Base-by-base conservation (phyloP, 495 filamentous ascomycete species). In the Letharia lupina region DNA sequence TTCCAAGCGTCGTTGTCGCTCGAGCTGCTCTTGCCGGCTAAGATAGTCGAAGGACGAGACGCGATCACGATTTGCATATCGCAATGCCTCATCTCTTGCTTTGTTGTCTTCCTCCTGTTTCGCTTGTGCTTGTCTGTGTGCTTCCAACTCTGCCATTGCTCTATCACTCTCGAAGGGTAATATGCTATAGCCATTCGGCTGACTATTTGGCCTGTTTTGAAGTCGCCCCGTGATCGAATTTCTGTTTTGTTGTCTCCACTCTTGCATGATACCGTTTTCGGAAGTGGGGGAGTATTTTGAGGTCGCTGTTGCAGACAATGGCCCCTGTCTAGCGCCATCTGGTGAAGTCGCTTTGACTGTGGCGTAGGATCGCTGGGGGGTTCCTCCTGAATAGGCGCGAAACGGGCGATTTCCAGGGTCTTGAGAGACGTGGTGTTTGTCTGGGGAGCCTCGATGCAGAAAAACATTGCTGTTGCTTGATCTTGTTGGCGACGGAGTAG, bases 371-470 rank as follows among this genome's bases (percentile, higher is more conserved):
- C 73, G 50, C 56, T 72, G 70, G 4, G 77, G 70, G 20, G 76
- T 71, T 13, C 77, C 77, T 6, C 77, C 77, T 0, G 81, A 83
- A 40, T 75, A 75, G 20, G 81, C 78, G 62, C 78, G 77, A 58
- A 78, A 81, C 0, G 76, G 72, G 13, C 79, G 76, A 39, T 70
- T 71, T 16, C 64, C 58, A 70, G 72, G 13, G 66, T 70, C 68
- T 75, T 79, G 11, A 75, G 71, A 65, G 71, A 77, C 18, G 73
- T 60, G 64, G 45, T 78, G 77, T 63, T 85, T 84, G 40, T 92
- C 89, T 12, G 90, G 90, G 3, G 90, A 93, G 69, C 89, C 86
- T 4, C 90, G 88, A 50, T 87, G 83, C 50, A 86, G 85, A 68
- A 85, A 87, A 31, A 60, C 56, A 72, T 89, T 86, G 18, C 91